These are phyloP conservation scores for Enterocytospora artemiae DNA, from an alignment of 371 early-diverging fungal species.

Conservation along the genomic window DNA sequence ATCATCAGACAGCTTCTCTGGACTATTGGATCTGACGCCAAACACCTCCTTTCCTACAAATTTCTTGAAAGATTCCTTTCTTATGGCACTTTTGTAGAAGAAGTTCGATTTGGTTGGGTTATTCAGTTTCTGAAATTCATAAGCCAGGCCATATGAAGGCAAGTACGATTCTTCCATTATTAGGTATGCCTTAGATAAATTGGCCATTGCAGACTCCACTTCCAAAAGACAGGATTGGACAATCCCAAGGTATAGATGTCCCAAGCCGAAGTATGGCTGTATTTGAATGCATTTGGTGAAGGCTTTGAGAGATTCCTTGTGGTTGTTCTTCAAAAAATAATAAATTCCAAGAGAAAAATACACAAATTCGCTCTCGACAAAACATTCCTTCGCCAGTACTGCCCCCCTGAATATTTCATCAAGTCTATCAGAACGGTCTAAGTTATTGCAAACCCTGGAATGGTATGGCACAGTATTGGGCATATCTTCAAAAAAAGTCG, in stretches of 20 bases:
- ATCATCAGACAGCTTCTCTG: not conserved
- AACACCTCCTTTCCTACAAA: not conserved
- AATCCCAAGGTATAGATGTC: slow-evolving; percentile 40
- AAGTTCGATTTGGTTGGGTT: slow-evolving; percentile 35
- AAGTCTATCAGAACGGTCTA: too few relatives aligned
- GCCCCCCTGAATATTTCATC: too few relatives aligned
- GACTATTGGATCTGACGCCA: not conserved
- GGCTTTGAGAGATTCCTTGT: slow-evolving; percentile 33
- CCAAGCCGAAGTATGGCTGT: slow-evolving; percentile 15
- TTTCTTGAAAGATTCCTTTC: not conserved
- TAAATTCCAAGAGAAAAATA: slow-evolving; percentile 28
- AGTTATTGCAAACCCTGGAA: too few relatives aligned
- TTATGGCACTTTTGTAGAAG: slow-evolving; percentile 12
- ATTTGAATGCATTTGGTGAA: slow-evolving; percentile 24
- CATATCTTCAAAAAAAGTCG: too few relatives aligned
- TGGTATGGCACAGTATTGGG: too few relatives aligned
- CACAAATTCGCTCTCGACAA: slow-evolving; percentile 14
- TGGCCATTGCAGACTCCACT: slow-evolving; percentile 27
- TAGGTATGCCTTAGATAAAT: slow-evolving; percentile 29
- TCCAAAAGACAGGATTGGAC: slow-evolving; percentile 30
- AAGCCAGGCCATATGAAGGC: slow-evolving; percentile 35
- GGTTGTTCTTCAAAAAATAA: slow-evolving; percentile 28
- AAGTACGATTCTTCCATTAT: slow-evolving; percentile 24
- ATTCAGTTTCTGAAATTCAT: slow-evolving; percentile 42
- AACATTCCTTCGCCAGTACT: too few relatives aligned